A percentile compares a stretch with the other conserved stretches of the same genome.
These are phyloP conservation scores for Penicillium simplicissimum DNA, from an alignment of 495 filamentous ascomycete species.

Conservation along the genomic window DNA sequence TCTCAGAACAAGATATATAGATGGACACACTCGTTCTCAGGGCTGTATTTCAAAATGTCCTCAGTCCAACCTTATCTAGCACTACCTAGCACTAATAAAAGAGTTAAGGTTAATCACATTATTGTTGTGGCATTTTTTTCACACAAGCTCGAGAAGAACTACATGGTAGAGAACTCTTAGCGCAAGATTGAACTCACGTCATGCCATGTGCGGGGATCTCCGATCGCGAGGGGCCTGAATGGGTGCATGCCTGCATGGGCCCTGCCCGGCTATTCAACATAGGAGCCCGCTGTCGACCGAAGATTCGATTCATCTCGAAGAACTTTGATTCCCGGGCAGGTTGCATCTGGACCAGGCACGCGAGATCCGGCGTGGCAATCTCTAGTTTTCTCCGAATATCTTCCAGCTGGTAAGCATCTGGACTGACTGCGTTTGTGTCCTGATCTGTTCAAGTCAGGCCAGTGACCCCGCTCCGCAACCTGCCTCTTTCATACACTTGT, in stretches of 20 bases:
- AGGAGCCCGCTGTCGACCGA: background rate
- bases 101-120: background rate
- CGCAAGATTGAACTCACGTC: background rate
- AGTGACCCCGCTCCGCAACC: background rate
- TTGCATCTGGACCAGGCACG: background rate
- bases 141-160: background rate
- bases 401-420: background rate
- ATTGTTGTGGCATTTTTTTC: background rate
- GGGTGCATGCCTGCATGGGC: background rate
- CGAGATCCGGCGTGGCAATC: background rate
- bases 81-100: too few relatives aligned
- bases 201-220: constrained; percentile 2
- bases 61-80: too few relatives aligned
- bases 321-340: background rate
- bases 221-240: background rate
- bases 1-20: too few relatives aligned
- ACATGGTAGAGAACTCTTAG: background rate
- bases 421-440: background rate
- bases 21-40: too few relatives aligned
- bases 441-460: background rate
- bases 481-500: background rate
- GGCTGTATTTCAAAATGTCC: too few relatives aligned
- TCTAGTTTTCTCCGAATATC: background rate
- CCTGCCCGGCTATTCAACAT: background rate
- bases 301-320: background rate